Percentiles rank a stretch among this genome's conserved stretches.
Evolutionary conservation across 495 filamentous ascomycete genomes (phyloP).

Genomic region (Aspergillus conjunctus): DNA sequence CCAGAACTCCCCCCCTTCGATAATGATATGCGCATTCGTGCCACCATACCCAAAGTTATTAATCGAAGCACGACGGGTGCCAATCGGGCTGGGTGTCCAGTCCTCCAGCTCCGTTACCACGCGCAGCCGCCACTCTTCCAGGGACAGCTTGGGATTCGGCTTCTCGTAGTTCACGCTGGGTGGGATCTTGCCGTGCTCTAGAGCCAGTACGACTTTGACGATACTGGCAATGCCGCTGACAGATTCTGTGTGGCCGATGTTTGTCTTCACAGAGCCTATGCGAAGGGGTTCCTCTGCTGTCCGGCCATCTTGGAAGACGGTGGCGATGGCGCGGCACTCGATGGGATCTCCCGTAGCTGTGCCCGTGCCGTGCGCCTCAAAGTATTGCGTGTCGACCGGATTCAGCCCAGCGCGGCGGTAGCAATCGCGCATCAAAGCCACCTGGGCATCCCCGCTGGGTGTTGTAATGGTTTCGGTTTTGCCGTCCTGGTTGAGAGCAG

Average conservation of each 20-base stretch:
- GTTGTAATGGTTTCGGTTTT: slow-evolving; percentile 26
- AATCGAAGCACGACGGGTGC: neutral
- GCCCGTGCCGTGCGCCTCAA: slow-evolving; percentile 49
- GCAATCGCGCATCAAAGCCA: slow-evolving; percentile 24
- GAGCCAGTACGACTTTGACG: slow-evolving; percentile 52
- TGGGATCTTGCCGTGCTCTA: slow-evolving; percentile 50
- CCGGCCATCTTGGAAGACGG: neutral
- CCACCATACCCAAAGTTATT: slow-evolving; percentile 32
- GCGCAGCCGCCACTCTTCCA: slow-evolving; percentile 30
- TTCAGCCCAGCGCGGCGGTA: slow-evolving; percentile 34
- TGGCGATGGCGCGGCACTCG: slow-evolving; percentile 13
- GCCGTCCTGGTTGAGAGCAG: slow-evolving; percentile 50
- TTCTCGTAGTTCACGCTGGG: slow-evolving; percentile 37
- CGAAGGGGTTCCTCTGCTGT: neutral
- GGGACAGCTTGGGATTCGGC: slow-evolving; percentile 30
- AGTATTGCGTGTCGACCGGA: slow-evolving; percentile 19
- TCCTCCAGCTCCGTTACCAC: neutral
- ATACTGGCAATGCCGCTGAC: slow-evolving; percentile 49
- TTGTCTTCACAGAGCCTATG: slow-evolving; percentile 49
- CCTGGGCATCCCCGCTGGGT: slow-evolving; percentile 27
- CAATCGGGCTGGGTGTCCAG: neutral
- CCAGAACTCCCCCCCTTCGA: too few relatives aligned
- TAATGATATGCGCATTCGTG: too few relatives aligned
- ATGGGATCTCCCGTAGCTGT: slow-evolving; percentile 19
- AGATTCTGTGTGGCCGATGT: slow-evolving; percentile 46